Evolutionary conservation across 306 rosid genomes (phyloP), one percentile per base, ranked within the genome.

Genomic region (Rosa multiflora): DNA sequence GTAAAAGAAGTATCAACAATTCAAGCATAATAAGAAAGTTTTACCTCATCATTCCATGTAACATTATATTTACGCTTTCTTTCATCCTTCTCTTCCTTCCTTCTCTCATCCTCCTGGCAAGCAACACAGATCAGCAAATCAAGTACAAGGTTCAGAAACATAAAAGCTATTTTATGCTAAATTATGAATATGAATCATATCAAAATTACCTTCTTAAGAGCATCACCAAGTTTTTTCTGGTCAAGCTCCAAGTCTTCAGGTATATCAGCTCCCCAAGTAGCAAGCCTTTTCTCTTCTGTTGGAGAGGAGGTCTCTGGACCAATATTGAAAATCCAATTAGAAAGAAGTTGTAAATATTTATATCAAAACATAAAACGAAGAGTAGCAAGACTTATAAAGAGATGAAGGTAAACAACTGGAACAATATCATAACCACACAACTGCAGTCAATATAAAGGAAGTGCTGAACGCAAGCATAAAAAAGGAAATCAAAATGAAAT

Each of bases 1-100:
- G 32, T 2, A 13, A 8, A 35, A 37, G 2, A 15, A 17, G n/a
- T 3, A 43, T 75, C 18, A 21, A 52, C 32, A 80, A 70, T 39
- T 35, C 21, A 5, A 23, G 15, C 10, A 48, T 29, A 63, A 71
- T 8, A 59, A 48, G 23, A 58, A 53, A 68, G 10, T 35, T 51
- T 11, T 83, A 88, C 91, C 90, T 86, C 87, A 44, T 87, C 89
- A 67, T 85, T 83, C 90, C 89, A 88, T 76, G 75, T 79, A 49
- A 85, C 89, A 46, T 91, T 86, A 67, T 85, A 86, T 67, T 91
- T 88, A 44, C 83, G 88, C 74, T 91, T 89, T 72, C 91, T 85
- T 71, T 89, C 93, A 32, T 89, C 88, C 76, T 72, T 86, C 84
- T 88, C 93, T 70, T 88, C 92, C 69, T 42, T 79, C 78, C 51